Percentiles rank a stretch among this genome's conserved stretches.
phyloP scores from a whole-genome alignment of 2,329 filamentous ascomycete species.

The Aureobasidium melanogenum region DNA sequence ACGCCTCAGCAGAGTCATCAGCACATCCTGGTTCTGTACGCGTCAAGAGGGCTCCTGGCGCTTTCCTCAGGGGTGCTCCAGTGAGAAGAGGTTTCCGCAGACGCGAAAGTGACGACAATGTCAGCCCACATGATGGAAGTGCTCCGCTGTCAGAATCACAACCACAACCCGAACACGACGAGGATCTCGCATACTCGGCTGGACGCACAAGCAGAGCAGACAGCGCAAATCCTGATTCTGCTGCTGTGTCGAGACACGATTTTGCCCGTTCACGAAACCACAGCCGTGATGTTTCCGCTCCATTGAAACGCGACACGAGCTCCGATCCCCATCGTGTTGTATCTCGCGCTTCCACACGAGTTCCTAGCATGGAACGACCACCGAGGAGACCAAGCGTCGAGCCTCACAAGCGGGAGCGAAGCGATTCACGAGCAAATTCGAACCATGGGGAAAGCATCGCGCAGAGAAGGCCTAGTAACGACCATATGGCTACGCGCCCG shows the following conservation, averaged over 20 bases:
- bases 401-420: slow-evolving; percentile 5
- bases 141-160: neutral
- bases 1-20: slow-evolving; percentile 49
- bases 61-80: slow-evolving; percentile 65
- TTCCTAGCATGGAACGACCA: slow-evolving; percentile 23
- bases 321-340: slow-evolving; percentile 20
- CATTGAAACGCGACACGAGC: slow-evolving; percentile 20
- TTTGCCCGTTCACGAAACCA: slow-evolving; percentile 22
- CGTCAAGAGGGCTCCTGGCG: slow-evolving; percentile 67
- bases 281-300: slow-evolving; percentile 18
- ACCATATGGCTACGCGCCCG: slow-evolving; percentile 17
- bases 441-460: neutral
- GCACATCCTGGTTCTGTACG: slow-evolving; percentile 66
- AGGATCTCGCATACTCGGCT: slow-evolving; percentile 1
- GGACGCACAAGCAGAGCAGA: slow-evolving; percentile 22
- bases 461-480: slow-evolving; percentile 17
- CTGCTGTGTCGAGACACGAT: slow-evolving; percentile 27
- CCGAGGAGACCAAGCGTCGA: slow-evolving; percentile 20
- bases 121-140: slow-evolving; percentile 29
- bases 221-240: slow-evolving; percentile 19
- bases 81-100: slow-evolving; percentile 62
- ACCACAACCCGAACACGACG: neutral
- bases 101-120: slow-evolving; percentile 43
- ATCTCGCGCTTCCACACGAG: slow-evolving; percentile 23
- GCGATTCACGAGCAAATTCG: neutral